Evolutionary conservation across 2,329 filamentous ascomycete genomes (phyloP).

Genomic region (Penicillium sp.): DNA sequence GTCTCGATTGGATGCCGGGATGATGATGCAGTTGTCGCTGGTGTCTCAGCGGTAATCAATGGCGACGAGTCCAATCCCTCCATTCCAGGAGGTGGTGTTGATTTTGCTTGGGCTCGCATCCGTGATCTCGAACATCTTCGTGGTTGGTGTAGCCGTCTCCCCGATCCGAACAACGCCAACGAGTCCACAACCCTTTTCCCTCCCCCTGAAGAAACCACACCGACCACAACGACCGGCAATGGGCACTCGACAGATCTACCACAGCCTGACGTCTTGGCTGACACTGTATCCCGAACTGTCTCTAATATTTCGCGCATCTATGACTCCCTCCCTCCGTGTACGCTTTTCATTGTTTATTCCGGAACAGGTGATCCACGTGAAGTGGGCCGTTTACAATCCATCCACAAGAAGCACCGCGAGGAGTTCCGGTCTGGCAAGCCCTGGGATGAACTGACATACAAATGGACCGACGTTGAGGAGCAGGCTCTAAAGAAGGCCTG

Average conservation of each 20-base stretch:
- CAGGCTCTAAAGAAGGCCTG: conserved; percentile 59
- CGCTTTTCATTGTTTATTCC: conserved; percentile 62
- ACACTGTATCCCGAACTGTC: conserved; percentile 52
- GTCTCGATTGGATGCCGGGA: conserved; percentile 57
- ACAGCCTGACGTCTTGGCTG: conserved; percentile 38
- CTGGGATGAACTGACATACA: conserved; percentile 62
- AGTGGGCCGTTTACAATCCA: conserved; percentile 54
- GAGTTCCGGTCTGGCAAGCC: conserved; percentile 60
- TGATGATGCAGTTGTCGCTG: conserved; percentile 59
- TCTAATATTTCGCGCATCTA: conserved; percentile 54
- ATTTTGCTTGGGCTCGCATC: conserved; percentile 64
- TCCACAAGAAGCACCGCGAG: conserved; percentile 57
- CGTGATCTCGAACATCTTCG: conserved; percentile 60
- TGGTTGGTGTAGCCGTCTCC: conserved; percentile 59
- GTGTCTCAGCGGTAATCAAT: conserved; percentile 53
- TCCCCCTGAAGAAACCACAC: conserved; percentile 28
- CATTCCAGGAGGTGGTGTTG: conserved; percentile 54
- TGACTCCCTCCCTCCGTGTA: conserved; percentile 57
- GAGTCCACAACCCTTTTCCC: conserved; percentile 33
- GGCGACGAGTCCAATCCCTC: conserved; percentile 47
- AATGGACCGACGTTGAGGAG: conserved; percentile 65
- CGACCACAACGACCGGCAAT: conserved; percentile 13
- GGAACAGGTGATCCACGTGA: conserved; percentile 64
- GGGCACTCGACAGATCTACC: conserved; percentile 11
- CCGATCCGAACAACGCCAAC: conserved; percentile 47